Evolutionary conservation across 805 yeast genomes (phyloP).

Genomic region (Suhomyces sp.): DNA sequence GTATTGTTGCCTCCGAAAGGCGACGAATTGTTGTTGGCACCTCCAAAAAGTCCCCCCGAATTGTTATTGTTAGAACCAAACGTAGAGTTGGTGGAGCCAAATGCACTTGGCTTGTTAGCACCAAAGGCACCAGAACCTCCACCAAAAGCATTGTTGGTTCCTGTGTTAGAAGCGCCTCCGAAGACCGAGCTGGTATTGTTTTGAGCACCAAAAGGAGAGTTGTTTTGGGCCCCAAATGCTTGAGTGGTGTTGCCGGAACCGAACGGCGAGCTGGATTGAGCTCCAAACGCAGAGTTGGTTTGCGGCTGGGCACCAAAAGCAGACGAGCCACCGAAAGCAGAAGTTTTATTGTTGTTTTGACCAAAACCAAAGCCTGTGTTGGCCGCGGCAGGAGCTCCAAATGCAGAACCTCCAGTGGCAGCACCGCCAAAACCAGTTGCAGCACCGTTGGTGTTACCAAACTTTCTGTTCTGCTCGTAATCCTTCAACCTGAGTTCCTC

Average conservation of each 20-base stretch:
- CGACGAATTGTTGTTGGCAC: conserved; percentile 12
- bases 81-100: conserved; percentile 3
- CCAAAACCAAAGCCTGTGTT: conserved; percentile 1
- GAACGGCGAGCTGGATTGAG: conserved; percentile 25
- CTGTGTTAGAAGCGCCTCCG: conserved; percentile 13
- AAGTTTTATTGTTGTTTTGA: conserved; percentile 20
- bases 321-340: conserved; percentile 38
- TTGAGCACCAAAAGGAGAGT: conserved; percentile 31
- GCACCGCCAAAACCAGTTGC: conserved; percentile 24
- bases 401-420: conserved; percentile 18
- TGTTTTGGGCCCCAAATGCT: conserved; percentile 41
- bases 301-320: conserved; percentile 17
- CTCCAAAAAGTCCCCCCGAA: conserved; percentile 40
- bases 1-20: conserved; percentile 17
- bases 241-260: conserved; percentile 26
- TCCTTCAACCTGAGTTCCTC: conserved; percentile 91
- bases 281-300: conserved; percentile 26
- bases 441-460: conserved; percentile 43
- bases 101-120: conserved; percentile 17
- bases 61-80: conserved; percentile 9
- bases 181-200: conserved; percentile 17
- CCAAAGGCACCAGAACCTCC: conserved; percentile 23
- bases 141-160: neutral
- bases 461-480: conserved; percentile 69
- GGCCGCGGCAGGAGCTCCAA: conserved; percentile 21